These are phyloP conservation scores for Lasiodiplodia sp. DNA, from an alignment of 2,329 filamentous ascomycete species.

Conservation along the genomic window DNA sequence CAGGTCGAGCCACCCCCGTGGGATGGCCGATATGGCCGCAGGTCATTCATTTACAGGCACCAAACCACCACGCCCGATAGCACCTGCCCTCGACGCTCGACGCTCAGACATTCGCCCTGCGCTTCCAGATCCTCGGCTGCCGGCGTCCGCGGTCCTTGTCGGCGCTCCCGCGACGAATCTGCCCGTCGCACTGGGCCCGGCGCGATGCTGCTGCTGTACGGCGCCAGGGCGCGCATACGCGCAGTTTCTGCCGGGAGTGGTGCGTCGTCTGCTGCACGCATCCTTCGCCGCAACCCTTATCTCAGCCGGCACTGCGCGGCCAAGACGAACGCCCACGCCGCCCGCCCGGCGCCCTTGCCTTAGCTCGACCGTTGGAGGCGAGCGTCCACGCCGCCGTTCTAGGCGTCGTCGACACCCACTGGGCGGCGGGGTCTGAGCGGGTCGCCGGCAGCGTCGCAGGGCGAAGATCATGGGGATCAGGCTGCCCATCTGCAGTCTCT, in stretches of 20 bases:
- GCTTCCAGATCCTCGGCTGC: background rate
- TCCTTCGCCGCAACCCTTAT: constrained; percentile 28
- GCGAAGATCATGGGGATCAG: constrained; percentile 27
- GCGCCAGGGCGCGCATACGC: constrained; percentile 13
- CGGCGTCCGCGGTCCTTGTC: background rate
- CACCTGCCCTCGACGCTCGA: background rate
- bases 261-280: constrained; percentile 23
- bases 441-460: constrained; percentile 1
- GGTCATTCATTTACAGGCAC: constrained; percentile 7
- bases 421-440: constrained; percentile 14
- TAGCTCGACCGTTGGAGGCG: constrained; percentile 11
- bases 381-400: constrained; percentile 3
- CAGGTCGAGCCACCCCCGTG: constrained; percentile 39
- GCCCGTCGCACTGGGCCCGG: constrained; percentile 8
- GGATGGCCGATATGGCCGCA: constrained; percentile 34
- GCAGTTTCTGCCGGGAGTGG: constrained; percentile 12
- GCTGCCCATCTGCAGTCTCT: constrained; percentile 18
- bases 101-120: constrained; percentile 5
- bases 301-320: constrained; percentile 18
- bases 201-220: background rate
- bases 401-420: background rate
- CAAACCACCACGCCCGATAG: constrained; percentile 18
- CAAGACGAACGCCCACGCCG: constrained; percentile 18
- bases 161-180: constrained; percentile 5
- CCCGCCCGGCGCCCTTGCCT: constrained; percentile 20